Conservation (phyloP, 306 rosid species). For the Leucaena leucocephala region DNA sequence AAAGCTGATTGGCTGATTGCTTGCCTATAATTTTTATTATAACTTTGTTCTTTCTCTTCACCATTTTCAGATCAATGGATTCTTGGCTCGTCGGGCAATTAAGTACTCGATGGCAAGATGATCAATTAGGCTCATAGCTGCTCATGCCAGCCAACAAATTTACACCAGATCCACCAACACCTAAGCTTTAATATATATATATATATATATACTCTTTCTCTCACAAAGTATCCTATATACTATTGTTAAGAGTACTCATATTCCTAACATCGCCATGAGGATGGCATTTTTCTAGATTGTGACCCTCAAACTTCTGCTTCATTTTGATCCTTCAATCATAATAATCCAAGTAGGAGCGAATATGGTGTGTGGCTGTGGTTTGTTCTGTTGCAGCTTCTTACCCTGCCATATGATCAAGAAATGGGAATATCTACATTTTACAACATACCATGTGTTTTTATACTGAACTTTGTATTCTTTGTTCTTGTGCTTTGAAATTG, state of each 20-base stretch:
- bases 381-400: background rate
- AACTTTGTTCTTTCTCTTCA: background rate
- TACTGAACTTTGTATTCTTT: background rate
- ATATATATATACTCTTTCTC: conserved; percentile 2
- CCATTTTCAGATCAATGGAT: conserved; percentile 41
- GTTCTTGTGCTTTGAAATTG: background rate
- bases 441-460: background rate
- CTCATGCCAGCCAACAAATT: conserved; percentile 47
- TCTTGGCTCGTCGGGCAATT: conserved; percentile 46
- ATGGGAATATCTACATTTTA: background rate
- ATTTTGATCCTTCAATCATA: background rate
- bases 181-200: background rate
- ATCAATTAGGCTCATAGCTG: conserved; percentile 35
- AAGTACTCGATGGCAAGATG: conserved; percentile 43
- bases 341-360: background rate
- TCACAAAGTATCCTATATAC: background rate
- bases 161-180: conserved; percentile 45
- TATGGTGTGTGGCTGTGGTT: background rate
- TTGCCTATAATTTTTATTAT: background rate
- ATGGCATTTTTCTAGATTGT: background rate
- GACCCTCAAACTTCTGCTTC: background rate
- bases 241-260: background rate
- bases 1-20: background rate
- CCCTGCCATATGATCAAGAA: background rate
- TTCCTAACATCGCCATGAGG: background rate